phyloP scores from a whole-genome alignment of 495 filamentous ascomycete species.

The Tuber microsphaerosporum region DNA sequence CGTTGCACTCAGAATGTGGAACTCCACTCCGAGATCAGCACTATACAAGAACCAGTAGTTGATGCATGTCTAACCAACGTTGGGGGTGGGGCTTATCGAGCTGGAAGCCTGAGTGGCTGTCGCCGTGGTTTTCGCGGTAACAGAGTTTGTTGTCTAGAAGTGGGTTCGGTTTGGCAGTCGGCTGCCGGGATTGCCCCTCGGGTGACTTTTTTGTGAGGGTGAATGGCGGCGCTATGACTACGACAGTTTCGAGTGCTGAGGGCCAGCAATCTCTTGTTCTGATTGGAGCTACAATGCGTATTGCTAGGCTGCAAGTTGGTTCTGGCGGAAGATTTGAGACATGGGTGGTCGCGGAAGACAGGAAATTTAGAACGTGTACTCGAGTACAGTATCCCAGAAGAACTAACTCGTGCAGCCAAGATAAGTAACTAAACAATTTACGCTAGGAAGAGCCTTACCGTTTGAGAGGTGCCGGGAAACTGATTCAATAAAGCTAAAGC shows the following conservation, averaged over 20 bases:
- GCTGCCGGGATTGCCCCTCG: background rate
- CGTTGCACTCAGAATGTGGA: background rate
- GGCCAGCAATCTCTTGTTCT: too few species aligned
- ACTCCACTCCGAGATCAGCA: background rate
- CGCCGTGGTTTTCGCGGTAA: background rate
- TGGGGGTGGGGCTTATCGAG: background rate
- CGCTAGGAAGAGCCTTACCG: background rate
- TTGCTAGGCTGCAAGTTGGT: background rate
- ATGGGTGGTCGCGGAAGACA: too few species aligned
- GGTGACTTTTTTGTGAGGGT: background rate
- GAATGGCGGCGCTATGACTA: background rate
- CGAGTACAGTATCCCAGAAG: background rate
- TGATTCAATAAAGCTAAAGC: background rate
- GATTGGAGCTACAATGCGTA: background rate
- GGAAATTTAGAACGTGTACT: too few species aligned
- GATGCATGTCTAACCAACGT: background rate
- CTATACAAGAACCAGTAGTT: background rate
- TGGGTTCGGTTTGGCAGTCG: background rate
- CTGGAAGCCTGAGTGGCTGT: background rate
- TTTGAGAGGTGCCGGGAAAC: background rate
- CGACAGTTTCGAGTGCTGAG: too few species aligned
- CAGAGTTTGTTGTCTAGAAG: background rate
- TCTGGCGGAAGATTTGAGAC: background rate
- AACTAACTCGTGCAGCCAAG: background rate
- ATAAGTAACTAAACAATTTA: background rate